Percentiles rank a stretch among this genome's conserved stretches.
phyloP scores from a whole-genome alignment of 2,329 filamentous ascomycete species.

The Hyphodiscus sp. region DNA sequence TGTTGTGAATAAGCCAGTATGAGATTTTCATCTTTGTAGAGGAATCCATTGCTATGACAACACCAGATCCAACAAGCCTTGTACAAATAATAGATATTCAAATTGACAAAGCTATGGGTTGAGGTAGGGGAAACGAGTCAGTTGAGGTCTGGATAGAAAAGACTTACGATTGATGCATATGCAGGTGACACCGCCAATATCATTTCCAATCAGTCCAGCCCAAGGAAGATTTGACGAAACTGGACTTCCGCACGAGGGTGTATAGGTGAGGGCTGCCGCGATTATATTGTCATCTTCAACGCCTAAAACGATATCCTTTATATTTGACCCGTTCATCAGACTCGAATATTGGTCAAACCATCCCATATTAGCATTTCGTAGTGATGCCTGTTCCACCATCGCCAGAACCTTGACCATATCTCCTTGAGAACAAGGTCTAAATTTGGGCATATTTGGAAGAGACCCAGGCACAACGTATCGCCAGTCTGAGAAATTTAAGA shows the following conservation, averaged over 20 bases:
- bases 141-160: conserved; percentile 2
- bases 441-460: conserved; percentile 35
- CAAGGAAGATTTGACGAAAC: conserved; percentile 48
- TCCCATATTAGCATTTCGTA: conserved; percentile 42
- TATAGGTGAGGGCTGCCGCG: conserved; percentile 49
- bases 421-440: conserved; percentile 20
- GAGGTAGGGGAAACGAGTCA: background rate
- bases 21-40: background rate
- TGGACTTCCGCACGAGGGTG: conserved; percentile 39
- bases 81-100: too few species aligned
- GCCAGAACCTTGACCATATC: conserved; percentile 43
- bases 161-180: conserved; percentile 50
- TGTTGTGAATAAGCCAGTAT: background rate
- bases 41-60: too few species aligned
- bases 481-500: conserved; percentile 46
- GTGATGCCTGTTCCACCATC: conserved; percentile 43
- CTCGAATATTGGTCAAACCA: conserved; percentile 55
- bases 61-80: too few species aligned
- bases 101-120: background rate
- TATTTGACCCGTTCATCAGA: conserved; percentile 40
- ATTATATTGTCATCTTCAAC: conserved; percentile 43
- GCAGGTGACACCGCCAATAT: conserved; percentile 54
- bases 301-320: conserved; percentile 49
- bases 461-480: conserved; percentile 31
- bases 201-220: conserved; percentile 42